A percentile compares a stretch with the other conserved stretches of the same genome.
phyloP scores from a whole-genome alignment of 2,329 filamentous ascomycete genomes.

The Neurospora crassa region DNA sequence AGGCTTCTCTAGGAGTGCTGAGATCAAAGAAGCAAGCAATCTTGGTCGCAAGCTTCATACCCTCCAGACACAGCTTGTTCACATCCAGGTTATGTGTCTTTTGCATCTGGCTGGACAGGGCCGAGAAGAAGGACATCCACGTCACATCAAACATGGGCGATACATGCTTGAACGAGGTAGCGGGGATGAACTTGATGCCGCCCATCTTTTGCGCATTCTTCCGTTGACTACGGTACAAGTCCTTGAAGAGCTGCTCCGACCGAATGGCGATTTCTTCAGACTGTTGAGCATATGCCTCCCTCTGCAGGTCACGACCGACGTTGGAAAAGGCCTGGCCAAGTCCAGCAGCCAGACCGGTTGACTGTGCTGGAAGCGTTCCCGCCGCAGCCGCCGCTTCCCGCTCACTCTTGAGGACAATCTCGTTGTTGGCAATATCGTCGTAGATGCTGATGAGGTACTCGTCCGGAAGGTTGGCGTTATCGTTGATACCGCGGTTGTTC shows the following conservation, averaged over 20 bases:
- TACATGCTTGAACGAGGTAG: constrained; percentile 87
- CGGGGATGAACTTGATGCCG: constrained; percentile 73
- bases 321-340: constrained; percentile 86
- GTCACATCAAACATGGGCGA: constrained; percentile 98
- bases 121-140: constrained; percentile 98
- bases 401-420: constrained; percentile 92
- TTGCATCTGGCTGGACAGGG: constrained; percentile 85
- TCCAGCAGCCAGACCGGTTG: constrained; percentile 64
- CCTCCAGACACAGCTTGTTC: constrained; percentile 86
- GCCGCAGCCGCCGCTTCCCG: constrained; percentile 78
- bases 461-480: constrained; percentile 83
- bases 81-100: constrained; percentile 89
- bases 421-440: constrained; percentile 82
- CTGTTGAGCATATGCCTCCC: constrained; percentile 88
- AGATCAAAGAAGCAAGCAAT: constrained; percentile 92
- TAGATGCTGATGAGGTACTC: constrained; percentile 86
- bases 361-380: constrained; percentile 51
- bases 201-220: constrained; percentile 59
- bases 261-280: constrained; percentile 79
- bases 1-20: constrained; percentile 86
- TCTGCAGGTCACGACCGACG: constrained; percentile 80
- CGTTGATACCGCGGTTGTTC: constrained; percentile 97
- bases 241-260: constrained; percentile 82
- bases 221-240: constrained; percentile 80
- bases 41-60: constrained; percentile 85